Base-by-base conservation (phyloP, 257 asterid species). In the Gentiana straminea region DNA sequence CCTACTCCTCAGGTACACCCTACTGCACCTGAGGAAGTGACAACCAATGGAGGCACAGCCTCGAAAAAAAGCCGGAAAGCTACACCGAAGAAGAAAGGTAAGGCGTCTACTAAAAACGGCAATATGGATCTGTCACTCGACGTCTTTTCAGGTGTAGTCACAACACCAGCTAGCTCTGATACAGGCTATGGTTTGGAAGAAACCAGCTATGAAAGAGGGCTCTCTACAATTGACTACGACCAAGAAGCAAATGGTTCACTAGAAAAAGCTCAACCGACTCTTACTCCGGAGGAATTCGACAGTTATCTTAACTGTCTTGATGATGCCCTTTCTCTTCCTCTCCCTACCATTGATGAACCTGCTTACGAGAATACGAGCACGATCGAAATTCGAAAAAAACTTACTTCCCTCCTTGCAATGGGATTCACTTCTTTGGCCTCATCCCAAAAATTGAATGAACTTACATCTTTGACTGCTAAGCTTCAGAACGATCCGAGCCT, bases 301-400 rank as follows among this genome's bases (percentile, higher is more conserved):
- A 64, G 33, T 41, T 77, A 70, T 54, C 62, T 73, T n/a, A 64
- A 66, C 43, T 71, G 75, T 43, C 83, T 77, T 10, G 83, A 77
- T 32, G 79, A 70, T 39, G 52, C 68, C 35, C 33, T 77, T 50
- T 46, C 61, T 9, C 37, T 57, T 36, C 61, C 81, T 13, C 7
- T 49, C 33, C 48, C 64, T 1, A 49, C 13, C 49, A 41, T 41
- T 5, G 47, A 60, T 38, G 52, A 64, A 36, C 55, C 47, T 38
- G 6, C 68, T 50, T 33, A 33, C 15, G 34, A 48, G n/a, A 67
- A 45, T 35, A 69, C 55, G 34, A 63, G 64, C 13, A 43, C 62
- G 47, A 35, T 53, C 35, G 72, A 63, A 37, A 49, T 62, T 5
- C 75, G 75, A 33, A 55, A 54, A 34, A 60, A 67, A 44, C 77